Evolutionary conservation across 2,329 filamentous ascomycete genomes (phyloP).

Genomic region (Thermomyces lanuginosus): DNA sequence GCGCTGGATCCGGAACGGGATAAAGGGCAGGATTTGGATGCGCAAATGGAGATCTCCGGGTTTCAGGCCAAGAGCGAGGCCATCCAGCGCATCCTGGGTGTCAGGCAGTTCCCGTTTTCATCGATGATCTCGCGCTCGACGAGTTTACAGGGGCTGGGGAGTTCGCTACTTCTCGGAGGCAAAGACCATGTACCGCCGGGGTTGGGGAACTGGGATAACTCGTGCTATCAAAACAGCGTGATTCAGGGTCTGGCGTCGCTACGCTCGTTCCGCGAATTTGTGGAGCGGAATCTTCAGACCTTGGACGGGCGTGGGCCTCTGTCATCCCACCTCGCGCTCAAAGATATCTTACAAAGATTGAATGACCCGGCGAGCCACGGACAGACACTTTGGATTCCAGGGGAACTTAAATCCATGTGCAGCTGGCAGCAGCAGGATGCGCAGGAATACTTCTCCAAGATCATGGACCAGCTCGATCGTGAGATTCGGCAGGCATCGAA

Average conservation of each 20-base stretch:
- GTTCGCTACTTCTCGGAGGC: constrained; percentile 20
- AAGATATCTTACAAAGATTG: constrained; percentile 51
- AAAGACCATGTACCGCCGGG: constrained; percentile 36
- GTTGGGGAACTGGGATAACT: constrained; percentile 83
- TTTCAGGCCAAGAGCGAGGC: constrained; percentile 45
- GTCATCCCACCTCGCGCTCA: constrained; percentile 40
- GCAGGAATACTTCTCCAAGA: constrained; percentile 88
- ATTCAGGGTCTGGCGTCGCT: constrained; percentile 72
- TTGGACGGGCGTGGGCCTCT: constrained; percentile 22
- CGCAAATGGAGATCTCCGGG: constrained; percentile 20
- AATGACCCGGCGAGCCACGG: constrained; percentile 57
- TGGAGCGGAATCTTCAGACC: constrained; percentile 31
- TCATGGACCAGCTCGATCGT: constrained; percentile 70
- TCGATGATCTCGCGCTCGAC: constrained; percentile 41
- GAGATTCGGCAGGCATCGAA: constrained; percentile 44
- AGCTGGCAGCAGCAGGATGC: constrained; percentile 95
- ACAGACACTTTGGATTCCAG: constrained; percentile 63
- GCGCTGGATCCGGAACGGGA: constrained; percentile 32
- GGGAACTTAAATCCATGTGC: constrained; percentile 74
- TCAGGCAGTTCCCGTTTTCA: constrained; percentile 43
- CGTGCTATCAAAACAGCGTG: constrained; percentile 94
- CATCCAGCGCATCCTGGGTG: constrained; percentile 46
- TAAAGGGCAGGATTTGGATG: constrained; percentile 26
- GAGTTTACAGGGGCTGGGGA: constrained; percentile 39
- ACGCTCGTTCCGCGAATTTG: constrained; percentile 49